Evolutionary conservation across 2,329 filamentous ascomycete species (phyloP).

Genomic region (Colletotrichum musae): DNA sequence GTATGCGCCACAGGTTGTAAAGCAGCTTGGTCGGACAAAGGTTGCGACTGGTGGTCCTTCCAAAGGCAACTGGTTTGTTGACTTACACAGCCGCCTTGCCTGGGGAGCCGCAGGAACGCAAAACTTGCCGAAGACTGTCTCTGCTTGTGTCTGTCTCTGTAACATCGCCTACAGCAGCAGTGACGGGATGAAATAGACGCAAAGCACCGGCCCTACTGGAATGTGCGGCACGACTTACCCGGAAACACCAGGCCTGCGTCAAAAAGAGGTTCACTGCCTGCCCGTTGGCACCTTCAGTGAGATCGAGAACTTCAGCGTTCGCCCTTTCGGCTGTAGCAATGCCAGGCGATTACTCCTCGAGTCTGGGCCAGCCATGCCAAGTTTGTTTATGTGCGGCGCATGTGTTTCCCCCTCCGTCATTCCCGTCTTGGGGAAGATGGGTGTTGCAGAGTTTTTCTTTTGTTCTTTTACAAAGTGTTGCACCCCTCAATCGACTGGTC

Average conservation of each 20-base stretch:
- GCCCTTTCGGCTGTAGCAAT: neutral
- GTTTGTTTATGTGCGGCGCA: neutral
- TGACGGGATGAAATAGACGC: constrained; percentile 10
- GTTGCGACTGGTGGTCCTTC: no score
- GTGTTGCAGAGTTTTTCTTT: no score
- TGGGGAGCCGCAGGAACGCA: neutral
- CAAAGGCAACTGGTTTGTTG: no score
- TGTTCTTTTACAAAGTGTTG: no score
- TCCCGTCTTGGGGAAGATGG: neutral
- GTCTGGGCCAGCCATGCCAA: neutral
- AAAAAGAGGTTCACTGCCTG: neutral
- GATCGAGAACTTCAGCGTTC: neutral
- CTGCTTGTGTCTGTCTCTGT: no score
- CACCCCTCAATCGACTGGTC: no score
- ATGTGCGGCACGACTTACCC: constrained; percentile 20
- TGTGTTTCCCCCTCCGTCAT: constrained; percentile 8
- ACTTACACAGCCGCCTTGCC: no score
- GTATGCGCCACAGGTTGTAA: no score
- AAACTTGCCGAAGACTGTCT: neutral
- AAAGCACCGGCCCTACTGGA: constrained; percentile 9
- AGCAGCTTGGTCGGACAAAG: no score
- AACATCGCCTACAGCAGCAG: neutral
- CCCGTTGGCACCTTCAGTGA: neutral
- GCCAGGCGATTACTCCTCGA: neutral
- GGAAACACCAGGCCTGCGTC: constrained; percentile 10